These are phyloP conservation scores for Cladosporium austrohemisphaericum DNA, from an alignment of 2,329 filamentous ascomycete species.

Conservation along the genomic window DNA sequence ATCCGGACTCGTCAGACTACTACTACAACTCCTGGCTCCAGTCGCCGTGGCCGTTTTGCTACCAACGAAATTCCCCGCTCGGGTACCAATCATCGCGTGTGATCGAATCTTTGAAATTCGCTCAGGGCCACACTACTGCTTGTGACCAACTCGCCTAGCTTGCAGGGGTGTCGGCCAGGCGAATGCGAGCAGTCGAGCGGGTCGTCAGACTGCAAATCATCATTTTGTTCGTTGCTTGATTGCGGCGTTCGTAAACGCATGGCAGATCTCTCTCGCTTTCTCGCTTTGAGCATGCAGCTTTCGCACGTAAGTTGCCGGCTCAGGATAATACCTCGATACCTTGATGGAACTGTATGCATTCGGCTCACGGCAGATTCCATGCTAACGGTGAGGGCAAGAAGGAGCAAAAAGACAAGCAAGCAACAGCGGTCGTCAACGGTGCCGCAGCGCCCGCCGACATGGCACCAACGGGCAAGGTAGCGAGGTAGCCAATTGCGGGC, in stretches of 20 bases:
- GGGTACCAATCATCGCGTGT: constrained; percentile 2
- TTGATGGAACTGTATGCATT: not conserved
- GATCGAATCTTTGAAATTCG: not conserved
- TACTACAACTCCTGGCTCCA: not conserved
- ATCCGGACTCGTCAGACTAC: too few relatives aligned
- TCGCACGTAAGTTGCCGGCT: constrained; percentile 5
- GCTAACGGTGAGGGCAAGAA: not conserved
- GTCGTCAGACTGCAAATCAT: not conserved
- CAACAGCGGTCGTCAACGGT: not conserved
- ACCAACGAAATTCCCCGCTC: not conserved
- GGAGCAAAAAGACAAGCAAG: not conserved
- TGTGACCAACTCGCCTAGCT: constrained; percentile 5
- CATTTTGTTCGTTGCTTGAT: too few relatives aligned
- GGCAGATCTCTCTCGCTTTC: too few relatives aligned
- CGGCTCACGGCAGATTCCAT: not conserved
- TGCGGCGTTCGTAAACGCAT: too few relatives aligned
- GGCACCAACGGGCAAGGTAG: constrained; percentile 6
- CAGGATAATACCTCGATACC: constrained; percentile 4
- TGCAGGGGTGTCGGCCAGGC: not conserved
- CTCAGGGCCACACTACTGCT: not conserved
- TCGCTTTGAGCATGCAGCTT: too few relatives aligned
- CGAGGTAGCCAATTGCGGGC: constrained; percentile 12
- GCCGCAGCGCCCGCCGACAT: not conserved
- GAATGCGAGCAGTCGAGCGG: not conserved
- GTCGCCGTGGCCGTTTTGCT: not conserved